These are phyloP conservation scores for Pulveroboletus sp. DNA, from an alignment of 768 basidiomycete species.

Conservation along the genomic window DNA sequence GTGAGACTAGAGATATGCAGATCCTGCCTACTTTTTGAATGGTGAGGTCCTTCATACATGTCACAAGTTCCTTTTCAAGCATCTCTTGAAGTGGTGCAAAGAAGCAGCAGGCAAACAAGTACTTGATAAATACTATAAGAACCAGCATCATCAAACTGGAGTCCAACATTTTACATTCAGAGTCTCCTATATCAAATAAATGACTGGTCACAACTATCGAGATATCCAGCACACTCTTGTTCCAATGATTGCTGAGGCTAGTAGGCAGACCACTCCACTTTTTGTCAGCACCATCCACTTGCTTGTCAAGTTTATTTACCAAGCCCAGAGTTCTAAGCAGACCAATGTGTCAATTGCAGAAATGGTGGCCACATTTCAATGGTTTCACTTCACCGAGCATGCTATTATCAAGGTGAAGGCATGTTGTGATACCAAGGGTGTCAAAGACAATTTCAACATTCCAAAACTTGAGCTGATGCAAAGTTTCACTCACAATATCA, in stretches of 20 bases:
- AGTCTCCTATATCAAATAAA: constrained; percentile 37
- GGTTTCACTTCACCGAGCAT: constrained; percentile 15
- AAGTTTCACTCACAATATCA: too few species aligned
- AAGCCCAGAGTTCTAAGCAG: constrained; percentile 15
- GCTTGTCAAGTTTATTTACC: constrained; percentile 27
- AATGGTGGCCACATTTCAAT: constrained; percentile 4
- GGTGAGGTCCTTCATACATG: constrained; percentile 5
- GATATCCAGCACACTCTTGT: constrained; percentile 32
- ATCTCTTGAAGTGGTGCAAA: constrained; percentile 7
- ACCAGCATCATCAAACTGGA: constrained; percentile 14
- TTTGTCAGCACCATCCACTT: constrained; percentile 5
- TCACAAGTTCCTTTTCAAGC: constrained; percentile 13
- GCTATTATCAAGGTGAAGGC: constrained; percentile 11
- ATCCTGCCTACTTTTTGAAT: neutral
- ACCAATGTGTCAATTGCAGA: constrained; percentile 7
- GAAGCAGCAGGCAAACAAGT: neutral
- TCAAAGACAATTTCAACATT: constrained; percentile 2
- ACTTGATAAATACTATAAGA: neutral
- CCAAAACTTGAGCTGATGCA: constrained; percentile 4
- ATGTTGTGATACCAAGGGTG: neutral
- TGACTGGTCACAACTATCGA: constrained; percentile 38
- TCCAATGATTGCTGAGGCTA: too few species aligned
- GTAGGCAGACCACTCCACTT: neutral
- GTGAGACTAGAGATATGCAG: neutral
- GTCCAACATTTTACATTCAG: constrained; percentile 36